A percentile compares a stretch with the other conserved stretches of the same genome.
phyloP scores from a whole-genome alignment of 139 green algal genomes.

The Pleodorina starrii region DNA sequence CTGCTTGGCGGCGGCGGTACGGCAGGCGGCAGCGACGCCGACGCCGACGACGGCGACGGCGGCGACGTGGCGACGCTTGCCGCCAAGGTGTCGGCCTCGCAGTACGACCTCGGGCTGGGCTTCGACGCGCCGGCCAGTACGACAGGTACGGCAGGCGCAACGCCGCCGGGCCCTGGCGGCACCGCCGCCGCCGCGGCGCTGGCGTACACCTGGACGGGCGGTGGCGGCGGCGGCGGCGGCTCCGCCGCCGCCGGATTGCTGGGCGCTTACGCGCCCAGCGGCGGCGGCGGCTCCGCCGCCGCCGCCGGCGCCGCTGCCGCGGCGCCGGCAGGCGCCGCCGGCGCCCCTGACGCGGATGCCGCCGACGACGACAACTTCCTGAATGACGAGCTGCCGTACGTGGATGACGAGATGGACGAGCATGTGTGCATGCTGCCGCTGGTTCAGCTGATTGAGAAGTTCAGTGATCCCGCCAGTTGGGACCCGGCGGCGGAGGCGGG shows the following conservation, averaged over 20 bases:
- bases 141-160: background rate
- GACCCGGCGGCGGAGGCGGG: background rate
- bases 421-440: conserved; percentile 36
- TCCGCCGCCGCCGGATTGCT: background rate
- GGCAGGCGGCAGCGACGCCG: background rate
- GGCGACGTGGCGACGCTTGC: background rate
- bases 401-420: conserved; percentile 47
- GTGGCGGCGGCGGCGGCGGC: background rate
- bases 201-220: conserved; percentile 20
- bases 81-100: conserved; percentile 34
- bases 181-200: conserved; percentile 14
- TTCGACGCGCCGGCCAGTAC: background rate
- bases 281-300: background rate
- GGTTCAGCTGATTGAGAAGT: conserved; percentile 36
- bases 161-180: background rate
- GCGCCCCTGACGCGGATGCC: background rate
- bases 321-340: background rate
- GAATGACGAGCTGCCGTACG: conserved; percentile 19
- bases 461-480: background rate
- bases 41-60: background rate
- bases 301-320: background rate
- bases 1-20: background rate
- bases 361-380: background rate
- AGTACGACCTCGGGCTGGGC: conserved; percentile 39
- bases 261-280: background rate